These are phyloP conservation scores for Cladophialophora carrionii DNA, from an alignment of 2,329 filamentous ascomycete genomes.

Conservation along the genomic window DNA sequence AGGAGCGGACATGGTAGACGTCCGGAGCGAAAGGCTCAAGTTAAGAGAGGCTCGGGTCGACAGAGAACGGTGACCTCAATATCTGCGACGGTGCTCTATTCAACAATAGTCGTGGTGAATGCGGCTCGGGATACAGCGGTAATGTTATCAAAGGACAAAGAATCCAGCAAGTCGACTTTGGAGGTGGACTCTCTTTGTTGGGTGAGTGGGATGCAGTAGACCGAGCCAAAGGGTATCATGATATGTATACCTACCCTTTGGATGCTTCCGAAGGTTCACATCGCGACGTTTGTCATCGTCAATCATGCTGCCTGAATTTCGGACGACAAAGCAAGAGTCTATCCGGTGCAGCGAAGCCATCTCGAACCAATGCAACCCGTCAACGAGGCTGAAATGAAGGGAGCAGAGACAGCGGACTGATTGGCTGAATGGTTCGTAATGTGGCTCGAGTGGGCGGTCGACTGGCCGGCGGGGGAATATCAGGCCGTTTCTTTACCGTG, in stretches of 20 bases:
- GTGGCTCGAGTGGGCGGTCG: slow-evolving; percentile 8
- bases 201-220: not conserved
- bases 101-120: not conserved
- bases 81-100: not conserved
- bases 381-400: slow-evolving; percentile 16
- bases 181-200: not conserved
- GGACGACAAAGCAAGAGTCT: not conserved
- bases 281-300: not conserved
- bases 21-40: not conserved
- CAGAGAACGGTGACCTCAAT: not conserved
- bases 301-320: slow-evolving; percentile 7
- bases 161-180: not conserved
- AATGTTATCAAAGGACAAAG: not conserved
- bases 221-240: not conserved
- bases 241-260: too few species aligned
- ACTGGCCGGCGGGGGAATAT: slow-evolving; percentile 9
- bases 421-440: not conserved
- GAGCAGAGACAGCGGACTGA: not conserved
- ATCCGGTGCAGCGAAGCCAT: not conserved
- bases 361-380: not conserved
- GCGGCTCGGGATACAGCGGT: not conserved
- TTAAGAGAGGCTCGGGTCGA: not conserved
- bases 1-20: not conserved
- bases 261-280: not conserved
- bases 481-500: not conserved